A percentile compares a stretch with the other conserved stretches of the same genome.
Conservation (phyloP, 106 monocot genomes). For the Amphibolis antarctica region DNA sequence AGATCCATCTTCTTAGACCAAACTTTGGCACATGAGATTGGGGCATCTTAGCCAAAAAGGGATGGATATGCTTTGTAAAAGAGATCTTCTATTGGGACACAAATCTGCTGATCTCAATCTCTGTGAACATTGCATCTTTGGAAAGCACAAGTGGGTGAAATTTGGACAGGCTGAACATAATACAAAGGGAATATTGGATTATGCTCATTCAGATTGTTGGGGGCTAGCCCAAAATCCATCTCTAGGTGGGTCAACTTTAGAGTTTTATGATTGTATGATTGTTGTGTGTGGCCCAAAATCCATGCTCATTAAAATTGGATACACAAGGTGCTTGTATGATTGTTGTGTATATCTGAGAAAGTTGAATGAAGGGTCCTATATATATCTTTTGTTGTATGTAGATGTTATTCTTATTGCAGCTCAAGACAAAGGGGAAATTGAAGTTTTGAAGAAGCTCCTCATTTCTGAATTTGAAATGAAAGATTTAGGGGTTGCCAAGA, state of each 20-base stretch:
- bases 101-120: not conserved
- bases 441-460: no score
- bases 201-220: conserved; percentile 6
- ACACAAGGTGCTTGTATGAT: no score
- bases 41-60: not conserved
- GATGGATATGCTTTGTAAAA: not conserved
- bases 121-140: not conserved
- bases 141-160: not conserved
- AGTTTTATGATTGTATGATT: no score
- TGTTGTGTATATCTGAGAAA: no score
- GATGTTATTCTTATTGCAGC: no score
- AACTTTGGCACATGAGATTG: conserved; percentile 6
- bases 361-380: no score
- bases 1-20: not conserved
- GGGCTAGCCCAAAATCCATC: conserved; percentile 6
- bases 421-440: no score
- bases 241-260: conserved; percentile 5
- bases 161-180: not conserved
- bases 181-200: conserved; percentile 3
- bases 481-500: not conserved
- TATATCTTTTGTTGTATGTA: not conserved
- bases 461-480: no score
- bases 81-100: not conserved
- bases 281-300: no score
- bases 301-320: no score